Base-by-base conservation (phyloP, 2,329 filamentous ascomycete species). In the Diaporthe sp. region DNA sequence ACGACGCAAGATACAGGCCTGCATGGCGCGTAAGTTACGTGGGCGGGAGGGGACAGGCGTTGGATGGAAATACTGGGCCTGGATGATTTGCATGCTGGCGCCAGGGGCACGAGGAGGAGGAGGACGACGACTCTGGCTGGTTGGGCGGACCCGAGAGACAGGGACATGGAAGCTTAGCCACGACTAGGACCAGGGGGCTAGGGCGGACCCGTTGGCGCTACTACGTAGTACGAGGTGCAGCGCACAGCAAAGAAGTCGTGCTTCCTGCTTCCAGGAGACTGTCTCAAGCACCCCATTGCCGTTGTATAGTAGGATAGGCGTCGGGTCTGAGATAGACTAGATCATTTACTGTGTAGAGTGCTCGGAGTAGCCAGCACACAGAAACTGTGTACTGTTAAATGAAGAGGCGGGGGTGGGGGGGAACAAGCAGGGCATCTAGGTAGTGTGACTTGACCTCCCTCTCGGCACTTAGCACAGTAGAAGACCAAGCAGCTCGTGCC, bases 11-110 rank as follows among this genome's bases (percentile, higher is more conserved):
- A 65, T 47, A 50, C 59, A 42, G 27, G 59, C 59, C 30, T 19
- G 27, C 35, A 65, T 65, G 59, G 42, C 59, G 15, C 5, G n/a
- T n/a, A 47, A 44, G 69, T 30, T 63, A 17, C 51, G 65, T 70
- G 66, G 70, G 53, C 56, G 39, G 47, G 71, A 71, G 73, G 61
- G 53, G 73, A n/a, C 53, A 50, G 50, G 35, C 71, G 66, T 74
- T 53, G 63, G 70, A 73, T 71, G 56, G 65, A 66, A 70, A 42
- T 53, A 70, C 66, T 37, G 71, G 71, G 73, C n/a, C n/a, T n/a
- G n/a, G n/a, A 30, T 27, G 25, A 44, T 63, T 25, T 44, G 19
- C 59, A 44, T n/a, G 63, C 5, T 51, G 44, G 44, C 63, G 30
- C 44, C 63, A 66, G 63, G 32, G 42, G 58, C 58, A 30, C n/a